Conservation (phyloP, 768 basidiomycete genomes). For the Pleurotus citrinopileatus region DNA sequence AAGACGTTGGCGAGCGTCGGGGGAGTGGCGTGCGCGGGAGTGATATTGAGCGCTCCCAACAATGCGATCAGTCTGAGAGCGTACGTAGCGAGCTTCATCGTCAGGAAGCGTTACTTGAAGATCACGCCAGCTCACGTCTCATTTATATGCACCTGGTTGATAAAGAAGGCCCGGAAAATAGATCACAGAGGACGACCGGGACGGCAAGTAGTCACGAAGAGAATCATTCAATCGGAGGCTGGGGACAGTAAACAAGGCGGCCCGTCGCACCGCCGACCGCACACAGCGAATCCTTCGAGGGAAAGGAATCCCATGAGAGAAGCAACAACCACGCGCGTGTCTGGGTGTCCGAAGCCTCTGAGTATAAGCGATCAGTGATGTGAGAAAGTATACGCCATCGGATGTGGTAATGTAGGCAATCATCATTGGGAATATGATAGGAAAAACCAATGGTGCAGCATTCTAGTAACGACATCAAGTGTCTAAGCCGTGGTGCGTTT, state of each 20-base stretch:
- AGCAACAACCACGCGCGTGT: too few species aligned
- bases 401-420: too few species aligned
- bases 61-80: background rate
- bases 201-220: background rate
- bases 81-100: background rate
- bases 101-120: too few species aligned
- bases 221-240: background rate
- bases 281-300: too few species aligned
- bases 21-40: background rate
- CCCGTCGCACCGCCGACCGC: slow-evolving; percentile 3
- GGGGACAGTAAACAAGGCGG: background rate
- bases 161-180: background rate
- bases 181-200: background rate
- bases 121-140: background rate
- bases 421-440: too few species aligned
- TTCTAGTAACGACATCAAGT: too few species aligned
- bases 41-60: background rate
- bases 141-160: background rate
- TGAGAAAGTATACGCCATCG: too few species aligned
- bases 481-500: slow-evolving; percentile 19
- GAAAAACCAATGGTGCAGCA: too few species aligned
- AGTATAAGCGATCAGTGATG: too few species aligned
- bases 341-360: too few species aligned
- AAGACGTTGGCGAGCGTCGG: background rate
- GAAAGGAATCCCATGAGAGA: too few species aligned